Percentiles rank a stretch among this genome's conserved stretches.
Evolutionary conservation across 331 rosid species (phyloP).

Genomic region (Telfairia occidentalis): DNA sequence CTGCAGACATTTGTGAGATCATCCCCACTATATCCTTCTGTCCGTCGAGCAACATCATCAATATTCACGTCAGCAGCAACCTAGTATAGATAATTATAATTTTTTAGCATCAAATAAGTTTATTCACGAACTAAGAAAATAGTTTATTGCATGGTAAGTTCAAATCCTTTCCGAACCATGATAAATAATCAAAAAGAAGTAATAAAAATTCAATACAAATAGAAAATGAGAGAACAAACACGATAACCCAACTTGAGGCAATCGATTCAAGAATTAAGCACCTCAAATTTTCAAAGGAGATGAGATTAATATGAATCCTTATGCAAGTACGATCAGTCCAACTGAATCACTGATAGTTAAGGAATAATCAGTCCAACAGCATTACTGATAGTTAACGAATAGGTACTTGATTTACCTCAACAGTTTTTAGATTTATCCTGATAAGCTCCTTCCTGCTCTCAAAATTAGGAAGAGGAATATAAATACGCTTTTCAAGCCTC

Average conservation of each 20-base stretch:
- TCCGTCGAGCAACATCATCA: slow-evolving; percentile 87
- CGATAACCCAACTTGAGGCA: neutral
- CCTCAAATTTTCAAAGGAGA: neutral
- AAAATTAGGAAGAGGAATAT: slow-evolving; percentile 93
- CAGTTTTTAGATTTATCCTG: slow-evolving; percentile 86
- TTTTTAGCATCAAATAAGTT: neutral
- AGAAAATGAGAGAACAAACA: neutral
- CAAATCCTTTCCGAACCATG: neutral
- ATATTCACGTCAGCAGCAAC: slow-evolving; percentile 77
- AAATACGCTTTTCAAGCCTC: slow-evolving; percentile 95
- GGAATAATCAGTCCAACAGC: neutral
- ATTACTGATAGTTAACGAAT: neutral
- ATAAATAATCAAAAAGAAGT: neutral
- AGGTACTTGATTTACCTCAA: slow-evolving; percentile 46
- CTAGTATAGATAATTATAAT: slow-evolving; percentile 30
- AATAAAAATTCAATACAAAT: neutral
- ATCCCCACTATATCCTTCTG: slow-evolving; percentile 97
- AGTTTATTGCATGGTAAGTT: neutral
- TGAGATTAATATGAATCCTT: neutral
- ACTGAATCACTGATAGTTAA: neutral
- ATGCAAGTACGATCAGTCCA: neutral
- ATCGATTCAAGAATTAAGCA: neutral
- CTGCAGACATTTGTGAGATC: slow-evolving; percentile 96
- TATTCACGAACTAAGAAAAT: neutral
- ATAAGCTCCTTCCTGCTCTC: slow-evolving; percentile 95